Percentiles rank a stretch among this genome's conserved stretches.
Evolutionary conservation across 305 asterid genomes (phyloP).

Genomic region (Fraxinus sp.): DNA sequence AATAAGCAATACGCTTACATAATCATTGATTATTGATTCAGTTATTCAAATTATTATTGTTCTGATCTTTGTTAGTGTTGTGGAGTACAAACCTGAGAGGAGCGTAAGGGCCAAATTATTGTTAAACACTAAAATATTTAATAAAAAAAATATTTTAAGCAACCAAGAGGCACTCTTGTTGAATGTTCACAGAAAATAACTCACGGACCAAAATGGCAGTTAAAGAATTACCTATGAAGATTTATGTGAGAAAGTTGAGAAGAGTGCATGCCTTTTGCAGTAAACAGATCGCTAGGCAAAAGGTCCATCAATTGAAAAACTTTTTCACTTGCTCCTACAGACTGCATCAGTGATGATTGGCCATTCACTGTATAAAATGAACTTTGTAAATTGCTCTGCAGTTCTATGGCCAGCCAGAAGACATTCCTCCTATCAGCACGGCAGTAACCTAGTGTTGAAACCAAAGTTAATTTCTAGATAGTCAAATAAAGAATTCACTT

Average conservation of each 20-base stretch:
- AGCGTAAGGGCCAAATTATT: background rate
- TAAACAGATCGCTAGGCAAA: slow-evolving; percentile 65
- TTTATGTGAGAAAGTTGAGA: slow-evolving; percentile 4
- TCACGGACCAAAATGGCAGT: background rate
- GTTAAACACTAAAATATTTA: background rate
- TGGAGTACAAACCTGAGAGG: background rate
- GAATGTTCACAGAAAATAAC: background rate
- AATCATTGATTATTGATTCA: background rate
- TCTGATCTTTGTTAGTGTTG: background rate
- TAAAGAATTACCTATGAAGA: slow-evolving; percentile 20
- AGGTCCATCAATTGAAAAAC: slow-evolving; percentile 82
- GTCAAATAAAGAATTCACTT: slow-evolving; percentile 10
- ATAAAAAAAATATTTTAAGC: background rate
- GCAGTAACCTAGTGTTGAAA: slow-evolving; percentile 67
- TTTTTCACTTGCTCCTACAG: slow-evolving; percentile 95
- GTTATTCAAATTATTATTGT: background rate
- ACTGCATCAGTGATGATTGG: slow-evolving; percentile 91
- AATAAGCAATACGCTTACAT: no score
- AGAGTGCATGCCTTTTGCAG: slow-evolving; percentile 55
- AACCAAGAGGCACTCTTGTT: background rate
- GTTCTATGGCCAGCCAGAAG: slow-evolving; percentile 85
- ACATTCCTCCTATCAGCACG: slow-evolving; percentile 93
- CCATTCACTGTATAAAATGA: slow-evolving; percentile 95
- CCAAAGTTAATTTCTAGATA: slow-evolving; percentile 6
- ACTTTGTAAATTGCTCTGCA: slow-evolving; percentile 95